These are phyloP conservation scores for Antrodiella citrinella DNA, from an alignment of 768 basidiomycete species.

Conservation along the genomic window DNA sequence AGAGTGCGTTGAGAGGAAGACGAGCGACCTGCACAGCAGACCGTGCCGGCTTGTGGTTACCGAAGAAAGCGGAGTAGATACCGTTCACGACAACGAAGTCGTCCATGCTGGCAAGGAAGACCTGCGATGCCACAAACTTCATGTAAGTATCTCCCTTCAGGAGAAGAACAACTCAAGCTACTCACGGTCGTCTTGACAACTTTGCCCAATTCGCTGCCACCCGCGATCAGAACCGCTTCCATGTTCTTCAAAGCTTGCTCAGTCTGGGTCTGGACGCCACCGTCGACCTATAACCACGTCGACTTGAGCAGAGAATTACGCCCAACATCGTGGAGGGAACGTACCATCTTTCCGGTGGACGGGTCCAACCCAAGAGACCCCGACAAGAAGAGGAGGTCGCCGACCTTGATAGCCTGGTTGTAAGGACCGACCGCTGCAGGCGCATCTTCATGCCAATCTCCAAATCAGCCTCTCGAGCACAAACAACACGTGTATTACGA, in stretches of 20 bases:
- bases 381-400: constrained; percentile 81
- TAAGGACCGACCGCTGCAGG: constrained; percentile 82
- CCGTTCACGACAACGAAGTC: constrained; percentile 81
- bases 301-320: neutral
- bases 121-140: too few species aligned
- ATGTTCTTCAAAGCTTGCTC: constrained; percentile 83
- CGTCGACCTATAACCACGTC: constrained; percentile 24
- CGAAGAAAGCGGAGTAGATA: constrained; percentile 80
- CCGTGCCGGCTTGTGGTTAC: constrained; percentile 85
- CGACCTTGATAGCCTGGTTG: constrained; percentile 77
- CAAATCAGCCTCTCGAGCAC: neutral
- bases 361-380: constrained; percentile 86
- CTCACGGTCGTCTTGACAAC: constrained; percentile 89
- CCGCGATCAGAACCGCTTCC: constrained; percentile 73
- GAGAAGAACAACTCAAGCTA: constrained; percentile 12
- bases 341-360: constrained; percentile 56
- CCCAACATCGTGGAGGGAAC: too few species aligned
- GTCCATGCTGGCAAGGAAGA: constrained; percentile 89
- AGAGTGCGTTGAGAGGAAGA: constrained; percentile 83
- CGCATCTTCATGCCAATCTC: constrained; percentile 41
- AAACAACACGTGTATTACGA: neutral
- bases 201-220: constrained; percentile 68
- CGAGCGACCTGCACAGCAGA: constrained; percentile 86
- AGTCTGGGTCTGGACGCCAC: constrained; percentile 75
- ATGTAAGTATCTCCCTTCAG: neutral